Percentiles rank a stretch among this genome's conserved stretches.
Conservation (phyloP, 2,329 filamentous ascomycete species). For the Pseudogymnoascus sp. region DNA sequence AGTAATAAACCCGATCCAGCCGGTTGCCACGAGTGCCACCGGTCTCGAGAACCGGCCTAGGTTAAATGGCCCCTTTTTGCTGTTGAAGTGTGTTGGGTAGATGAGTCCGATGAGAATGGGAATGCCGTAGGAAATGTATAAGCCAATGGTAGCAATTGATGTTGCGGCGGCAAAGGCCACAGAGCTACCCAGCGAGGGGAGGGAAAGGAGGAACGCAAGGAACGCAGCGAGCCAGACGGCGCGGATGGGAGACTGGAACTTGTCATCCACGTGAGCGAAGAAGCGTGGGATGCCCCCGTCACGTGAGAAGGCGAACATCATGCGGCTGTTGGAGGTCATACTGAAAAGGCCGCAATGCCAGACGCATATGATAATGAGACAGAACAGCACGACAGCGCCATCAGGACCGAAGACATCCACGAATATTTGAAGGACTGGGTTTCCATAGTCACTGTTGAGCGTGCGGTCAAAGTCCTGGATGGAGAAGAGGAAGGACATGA, state of each 20-base stretch:
- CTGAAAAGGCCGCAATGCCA: constrained; percentile 57
- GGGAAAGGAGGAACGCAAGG: constrained; percentile 48
- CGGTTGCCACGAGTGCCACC: constrained; percentile 41
- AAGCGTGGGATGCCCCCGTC: constrained; percentile 50
- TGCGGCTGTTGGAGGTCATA: constrained; percentile 50
- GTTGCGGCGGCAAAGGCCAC: constrained; percentile 55
- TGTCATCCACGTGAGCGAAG: constrained; percentile 48
- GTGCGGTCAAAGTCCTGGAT: constrained; percentile 51
- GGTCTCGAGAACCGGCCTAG: constrained; percentile 41
- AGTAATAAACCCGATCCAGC: constrained; percentile 50
- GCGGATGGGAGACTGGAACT: constrained; percentile 45
- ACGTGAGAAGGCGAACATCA: constrained; percentile 55
- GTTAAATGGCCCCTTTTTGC: constrained; percentile 51
- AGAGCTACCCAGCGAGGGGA: constrained; percentile 48
- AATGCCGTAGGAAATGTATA: constrained; percentile 53
- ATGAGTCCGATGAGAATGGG: constrained; percentile 51
- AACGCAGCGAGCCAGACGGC: constrained; percentile 50
- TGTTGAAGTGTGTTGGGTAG: constrained; percentile 43
- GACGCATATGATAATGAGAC: constrained; percentile 51
- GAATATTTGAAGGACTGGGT: constrained; percentile 54
- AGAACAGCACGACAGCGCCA: constrained; percentile 50
- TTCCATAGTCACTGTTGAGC: constrained; percentile 39
- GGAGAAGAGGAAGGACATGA: constrained; percentile 51
- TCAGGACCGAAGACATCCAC: constrained; percentile 50
- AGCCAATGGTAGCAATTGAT: constrained; percentile 49